Evolutionary conservation across 768 basidiomycete genomes (phyloP).

Genomic region (Pleurotus salmoneostramineus): DNA sequence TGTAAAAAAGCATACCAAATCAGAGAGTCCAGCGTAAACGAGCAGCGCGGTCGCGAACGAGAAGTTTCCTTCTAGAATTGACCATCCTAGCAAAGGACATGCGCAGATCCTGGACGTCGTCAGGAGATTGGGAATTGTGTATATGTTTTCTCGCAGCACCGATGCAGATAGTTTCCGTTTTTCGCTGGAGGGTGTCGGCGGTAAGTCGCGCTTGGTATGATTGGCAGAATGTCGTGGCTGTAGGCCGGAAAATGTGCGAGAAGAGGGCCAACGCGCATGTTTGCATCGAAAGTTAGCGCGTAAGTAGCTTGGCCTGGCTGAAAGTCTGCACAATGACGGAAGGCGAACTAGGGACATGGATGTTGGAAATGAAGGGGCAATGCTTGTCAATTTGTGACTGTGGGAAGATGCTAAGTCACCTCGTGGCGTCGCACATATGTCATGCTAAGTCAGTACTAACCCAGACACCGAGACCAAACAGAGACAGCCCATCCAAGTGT

Average conservation of each 20-base stretch:
- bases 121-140: conserved; percentile 89
- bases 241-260: neutral
- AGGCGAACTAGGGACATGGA: neutral
- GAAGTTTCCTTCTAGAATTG: conserved; percentile 80
- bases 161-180: conserved; percentile 21
- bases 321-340: neutral
- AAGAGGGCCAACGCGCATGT: neutral
- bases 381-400: neutral
- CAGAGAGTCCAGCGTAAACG: conserved; percentile 89
- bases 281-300: neutral
- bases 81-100: conserved; percentile 91
- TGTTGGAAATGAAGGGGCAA: neutral
- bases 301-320: neutral
- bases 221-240: neutral
- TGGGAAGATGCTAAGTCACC: neutral
- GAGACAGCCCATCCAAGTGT: too few relatives aligned
- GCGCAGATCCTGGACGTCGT: conserved; percentile 85
- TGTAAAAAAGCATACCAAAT: conserved; percentile 59
- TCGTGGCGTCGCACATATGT: too few relatives aligned
- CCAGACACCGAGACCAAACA: neutral
- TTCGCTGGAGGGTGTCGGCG: conserved; percentile 9
- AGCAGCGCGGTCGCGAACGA: conserved; percentile 77
- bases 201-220: neutral
- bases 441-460: neutral
- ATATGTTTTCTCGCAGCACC: conserved; percentile 73